Base-by-base conservation (phyloP, 805 yeast genomes). In the Wickerhamiella spandovensis region DNA sequence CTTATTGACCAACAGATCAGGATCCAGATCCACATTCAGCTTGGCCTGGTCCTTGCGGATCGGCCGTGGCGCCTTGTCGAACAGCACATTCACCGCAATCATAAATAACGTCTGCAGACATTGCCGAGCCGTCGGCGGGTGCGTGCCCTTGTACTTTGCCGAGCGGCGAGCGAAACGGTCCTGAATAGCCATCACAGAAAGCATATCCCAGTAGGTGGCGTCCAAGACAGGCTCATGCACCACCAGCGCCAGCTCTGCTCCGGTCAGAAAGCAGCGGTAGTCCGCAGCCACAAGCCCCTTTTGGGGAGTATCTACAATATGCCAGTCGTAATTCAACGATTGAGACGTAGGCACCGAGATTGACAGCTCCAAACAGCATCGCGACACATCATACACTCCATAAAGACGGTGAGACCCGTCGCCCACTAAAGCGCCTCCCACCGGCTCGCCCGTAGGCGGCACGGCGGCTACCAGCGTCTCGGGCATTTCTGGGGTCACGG, bases 81-180 rank as follows among this genome's bases (percentile, higher is more conserved):
- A 61, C 21, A 86, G 63, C 0, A 95, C 90, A 1, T 87, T 89
- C 54, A 72, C 76, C 45, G 85, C 66, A 8, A 83, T 81, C 53
- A 77, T 78, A 56, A 75, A 72, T 17, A 86, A 59, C 0, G 86
- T 81, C 46, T 69, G 68, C 21, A 83, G 67, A 56, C 94, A 82
- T 73, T 75, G 0, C 74, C 62, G 2, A 79, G 74, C 12, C n/a
- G 46, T 10, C 35, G 46, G 46, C n/a, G 37, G 38, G 22, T 3
- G 9, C 2, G 76, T 4, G 5, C 38, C 37, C 18, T 13, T 5
- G 46, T 25, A 28, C 13, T n/a, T 17, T 17, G 35, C 22, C 23
- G 18, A 17, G 8, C 45, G 45, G 15, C 8, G 5, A 20, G 28
- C 37, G 17, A 44, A 25, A 24, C 95, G 70, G 6, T 65, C 60